These are phyloP conservation scores for Coprinellus aureogranulatus DNA, from an alignment of 768 basidiomycete genomes.

Conservation along the genomic window DNA sequence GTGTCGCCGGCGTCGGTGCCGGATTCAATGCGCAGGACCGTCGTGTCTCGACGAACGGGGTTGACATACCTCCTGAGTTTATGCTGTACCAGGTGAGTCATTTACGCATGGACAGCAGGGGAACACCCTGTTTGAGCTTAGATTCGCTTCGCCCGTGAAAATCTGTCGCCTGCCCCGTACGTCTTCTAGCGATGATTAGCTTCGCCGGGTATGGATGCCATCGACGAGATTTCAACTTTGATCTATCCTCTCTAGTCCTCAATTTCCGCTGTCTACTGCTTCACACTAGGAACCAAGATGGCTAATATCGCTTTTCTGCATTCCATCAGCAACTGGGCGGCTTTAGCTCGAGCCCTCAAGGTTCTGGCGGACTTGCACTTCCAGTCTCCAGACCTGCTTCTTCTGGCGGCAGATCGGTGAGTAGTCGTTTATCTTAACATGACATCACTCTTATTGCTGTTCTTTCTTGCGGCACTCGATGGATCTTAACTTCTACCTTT, in stretches of 20 bases:
- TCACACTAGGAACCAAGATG: background rate
- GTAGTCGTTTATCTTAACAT: conserved; percentile 18
- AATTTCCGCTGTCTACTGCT: background rate
- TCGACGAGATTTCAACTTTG: conserved; percentile 3
- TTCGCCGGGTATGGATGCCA: conserved; percentile 11
- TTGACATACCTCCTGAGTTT: conserved; percentile 29
- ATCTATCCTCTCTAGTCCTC: background rate
- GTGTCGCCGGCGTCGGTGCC: background rate
- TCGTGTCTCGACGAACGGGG: background rate
- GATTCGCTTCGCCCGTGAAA: conserved; percentile 20
- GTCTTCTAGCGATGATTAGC: conserved; percentile 13
- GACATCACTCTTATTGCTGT: conserved; percentile 19
- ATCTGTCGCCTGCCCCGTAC: conserved; percentile 10
- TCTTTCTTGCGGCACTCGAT: background rate
- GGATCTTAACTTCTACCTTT: background rate
- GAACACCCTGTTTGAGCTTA: conserved; percentile 18
- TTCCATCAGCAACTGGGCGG: conserved; percentile 14
- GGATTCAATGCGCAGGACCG: background rate
- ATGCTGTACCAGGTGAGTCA: conserved; percentile 33
- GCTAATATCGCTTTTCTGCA: background rate
- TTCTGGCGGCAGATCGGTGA: conserved; percentile 23
- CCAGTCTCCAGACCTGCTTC: conserved; percentile 1
- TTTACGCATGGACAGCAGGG: conserved; percentile 10
- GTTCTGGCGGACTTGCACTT: conserved; percentile 2
- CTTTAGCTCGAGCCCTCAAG: conserved; percentile 11